Conservation (phyloP, 2,329 filamentous ascomycete species). For the Paramyrothecium sp. region DNA sequence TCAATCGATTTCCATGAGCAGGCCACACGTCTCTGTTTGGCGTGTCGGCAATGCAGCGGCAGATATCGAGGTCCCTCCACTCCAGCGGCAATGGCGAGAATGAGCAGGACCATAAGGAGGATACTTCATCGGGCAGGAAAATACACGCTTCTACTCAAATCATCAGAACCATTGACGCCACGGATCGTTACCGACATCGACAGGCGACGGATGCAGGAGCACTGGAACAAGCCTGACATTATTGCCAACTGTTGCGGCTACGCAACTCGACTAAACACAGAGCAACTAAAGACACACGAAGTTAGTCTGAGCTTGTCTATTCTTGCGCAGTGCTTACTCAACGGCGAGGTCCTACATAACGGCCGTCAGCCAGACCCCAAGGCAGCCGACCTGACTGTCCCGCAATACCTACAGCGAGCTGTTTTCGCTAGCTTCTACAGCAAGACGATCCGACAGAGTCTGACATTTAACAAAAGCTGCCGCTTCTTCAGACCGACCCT, state of each 20-base stretch:
- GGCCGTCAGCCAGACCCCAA: conserved; percentile 2
- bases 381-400: conserved; percentile 10
- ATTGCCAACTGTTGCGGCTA: conserved; percentile 31
- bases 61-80: conserved; percentile 5
- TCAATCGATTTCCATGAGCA: conserved; percentile 17
- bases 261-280: conserved; percentile 17
- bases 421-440: conserved; percentile 16
- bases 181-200: conserved; percentile 22
- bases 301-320: conserved; percentile 23
- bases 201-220: conserved; percentile 13
- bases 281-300: conserved; percentile 9
- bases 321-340: conserved; percentile 25
- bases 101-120: not conserved
- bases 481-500: conserved; percentile 16
- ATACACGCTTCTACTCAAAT: conserved; percentile 18
- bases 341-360: conserved; percentile 34
- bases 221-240: conserved; percentile 26
- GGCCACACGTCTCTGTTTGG: conserved; percentile 22
- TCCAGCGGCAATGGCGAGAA: not conserved
- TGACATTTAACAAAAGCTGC: conserved; percentile 25
- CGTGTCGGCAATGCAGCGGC: conserved; percentile 4
- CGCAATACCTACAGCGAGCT: conserved; percentile 8
- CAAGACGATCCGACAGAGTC: not conserved
- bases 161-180: conserved; percentile 21
- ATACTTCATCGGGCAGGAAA: conserved; percentile 21